Base-by-base conservation (phyloP, 2,329 filamentous ascomycete genomes). In the Parastagonospora nodorum region DNA sequence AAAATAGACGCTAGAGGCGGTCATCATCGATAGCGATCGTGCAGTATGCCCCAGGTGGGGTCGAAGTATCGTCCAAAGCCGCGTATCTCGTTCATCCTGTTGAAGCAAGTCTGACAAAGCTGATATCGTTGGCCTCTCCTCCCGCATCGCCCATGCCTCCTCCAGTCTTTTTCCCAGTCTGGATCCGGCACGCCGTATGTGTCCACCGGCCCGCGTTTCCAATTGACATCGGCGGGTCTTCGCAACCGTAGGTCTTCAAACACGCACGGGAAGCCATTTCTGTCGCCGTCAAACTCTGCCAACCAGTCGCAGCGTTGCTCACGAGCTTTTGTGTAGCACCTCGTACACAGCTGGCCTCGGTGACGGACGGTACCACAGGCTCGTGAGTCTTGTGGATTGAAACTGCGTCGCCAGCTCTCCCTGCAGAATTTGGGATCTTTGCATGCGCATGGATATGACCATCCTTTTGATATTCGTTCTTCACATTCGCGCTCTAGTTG, bases 11-110 rank as follows among this genome's bases (percentile, higher is more conserved):
- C 19, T 24, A 24, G 19, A 5, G 19, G 19, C 19, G 19, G 5
- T 24, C 3, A 24, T 24, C 19, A 24, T 24, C 19, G 19, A 24
- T 24, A 24, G 19, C 19, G 19, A 24, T 24, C 19, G 19, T 24
- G 19, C 19, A 24, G 19, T 33, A 33, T 36, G 16, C 33, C 33
- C 11, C 16, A 15, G 33, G 5, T 14, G 16, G 33, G 8, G 14
- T 66, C 61, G 33, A 66, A 66, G 31, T 57, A 64, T 7, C 53
- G 50, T 1, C 61, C 60, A 40, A 66, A 66, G 8, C 61, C 58
- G 28, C 54, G 49, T 24, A 66, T 63, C 45, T 64, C 63, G 35
- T 56, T 60, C 55, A 64, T 64, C 6, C 63, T 52, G 10, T 59
- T 59, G 38, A 58, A 66, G 35, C 63, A 66, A 32, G 45, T 55